These are phyloP conservation scores for Megacollybia marginata DNA, from an alignment of 768 basidiomycete genomes.

Conservation along the genomic window DNA sequence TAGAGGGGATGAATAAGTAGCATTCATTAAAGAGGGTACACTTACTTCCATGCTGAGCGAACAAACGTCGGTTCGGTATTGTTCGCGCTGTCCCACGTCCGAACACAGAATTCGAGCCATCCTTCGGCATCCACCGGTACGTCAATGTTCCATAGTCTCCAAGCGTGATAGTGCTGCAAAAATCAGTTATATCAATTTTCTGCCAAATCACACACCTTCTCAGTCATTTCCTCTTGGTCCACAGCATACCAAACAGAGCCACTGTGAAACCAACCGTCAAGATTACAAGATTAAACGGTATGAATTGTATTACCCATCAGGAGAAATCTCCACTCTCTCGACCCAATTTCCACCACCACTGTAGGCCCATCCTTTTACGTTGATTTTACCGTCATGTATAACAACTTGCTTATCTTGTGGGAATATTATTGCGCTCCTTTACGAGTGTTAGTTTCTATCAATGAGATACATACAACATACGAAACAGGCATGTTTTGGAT, in stretches of 20 bases:
- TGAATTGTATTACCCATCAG: slow-evolving; percentile 29
- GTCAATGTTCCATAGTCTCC: slow-evolving; percentile 46
- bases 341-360: slow-evolving; percentile 47
- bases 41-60: slow-evolving; percentile 49
- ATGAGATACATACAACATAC: slow-evolving; percentile 21
- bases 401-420: slow-evolving; percentile 37
- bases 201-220: slow-evolving; percentile 27
- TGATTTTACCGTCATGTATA: slow-evolving; percentile 40
- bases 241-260: slow-evolving; percentile 46
- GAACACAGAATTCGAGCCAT: slow-evolving; percentile 49
- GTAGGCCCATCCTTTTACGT: slow-evolving; percentile 36
- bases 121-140: slow-evolving; percentile 48
- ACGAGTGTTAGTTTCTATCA: not conserved
- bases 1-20: not conserved
- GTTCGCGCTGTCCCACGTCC: slow-evolving; percentile 51
- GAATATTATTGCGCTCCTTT: slow-evolving; percentile 41
- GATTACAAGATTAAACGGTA: not conserved
- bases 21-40: not conserved
- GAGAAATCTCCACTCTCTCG: slow-evolving; percentile 46
- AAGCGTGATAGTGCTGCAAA: slow-evolving; percentile 43
- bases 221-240: slow-evolving; percentile 36
- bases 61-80: slow-evolving; percentile 51
- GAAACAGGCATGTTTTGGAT: slow-evolving; percentile 55
- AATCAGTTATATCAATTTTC: not conserved
- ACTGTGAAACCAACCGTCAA: slow-evolving; percentile 5